Conservation (phyloP, 345 rosid genomes). For the Hibiscus syriacus region DNA sequence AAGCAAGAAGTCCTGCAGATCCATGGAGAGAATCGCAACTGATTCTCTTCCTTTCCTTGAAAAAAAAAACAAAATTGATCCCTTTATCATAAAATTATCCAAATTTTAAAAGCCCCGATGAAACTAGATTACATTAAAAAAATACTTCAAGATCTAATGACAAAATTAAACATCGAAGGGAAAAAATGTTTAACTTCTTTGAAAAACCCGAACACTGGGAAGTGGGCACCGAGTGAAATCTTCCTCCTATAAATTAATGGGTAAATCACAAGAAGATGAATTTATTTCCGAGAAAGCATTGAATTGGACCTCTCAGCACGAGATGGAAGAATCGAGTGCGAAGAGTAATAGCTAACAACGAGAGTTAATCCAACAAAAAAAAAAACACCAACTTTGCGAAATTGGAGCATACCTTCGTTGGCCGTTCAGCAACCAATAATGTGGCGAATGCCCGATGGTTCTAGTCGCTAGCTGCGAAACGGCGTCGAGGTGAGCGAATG, state of each 20-base stretch:
- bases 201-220: too few relatives aligned
- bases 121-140: not conserved
- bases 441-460: not conserved
- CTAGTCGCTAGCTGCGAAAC: not conserved
- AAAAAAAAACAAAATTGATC: not conserved
- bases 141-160: too few relatives aligned
- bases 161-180: too few relatives aligned
- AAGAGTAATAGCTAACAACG: not conserved
- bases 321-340: not conserved
- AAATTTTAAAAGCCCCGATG: not conserved
- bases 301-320: not conserved
- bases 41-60: constrained; percentile 5
- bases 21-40: constrained; percentile 41
- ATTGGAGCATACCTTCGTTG: not conserved
- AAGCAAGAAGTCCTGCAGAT: constrained; percentile 70
- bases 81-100: not conserved
- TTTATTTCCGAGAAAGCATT: too few relatives aligned
- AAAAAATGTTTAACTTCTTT: too few relatives aligned
- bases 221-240: too few relatives aligned
- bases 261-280: too few relatives aligned
- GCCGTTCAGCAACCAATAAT: not conserved
- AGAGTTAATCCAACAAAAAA: not conserved
- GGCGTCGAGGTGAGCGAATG: not conserved
- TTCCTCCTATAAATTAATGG: too few relatives aligned
- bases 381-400: not conserved